These are phyloP conservation scores for Aspergillus viridinutans DNA, from an alignment of 2,329 filamentous ascomycete species.

Conservation along the genomic window DNA sequence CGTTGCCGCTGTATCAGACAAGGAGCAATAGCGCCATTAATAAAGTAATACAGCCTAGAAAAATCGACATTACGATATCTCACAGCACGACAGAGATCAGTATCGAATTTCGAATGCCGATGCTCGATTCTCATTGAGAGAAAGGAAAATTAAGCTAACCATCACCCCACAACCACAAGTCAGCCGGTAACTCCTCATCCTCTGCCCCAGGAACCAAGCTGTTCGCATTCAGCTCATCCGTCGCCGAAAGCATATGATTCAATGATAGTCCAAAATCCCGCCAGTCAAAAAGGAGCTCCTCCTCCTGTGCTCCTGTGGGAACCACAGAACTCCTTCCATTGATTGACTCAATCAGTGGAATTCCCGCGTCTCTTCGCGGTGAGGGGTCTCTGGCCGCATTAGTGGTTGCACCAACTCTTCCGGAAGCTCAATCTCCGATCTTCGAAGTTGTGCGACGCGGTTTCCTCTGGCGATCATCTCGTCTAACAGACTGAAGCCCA, in stretches of 20 bases:
- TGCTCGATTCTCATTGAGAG: not conserved
- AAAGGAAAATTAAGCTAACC: not conserved
- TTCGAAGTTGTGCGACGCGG: slow-evolving; percentile 18
- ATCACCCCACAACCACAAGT: slow-evolving; percentile 20
- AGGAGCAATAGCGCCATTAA: too few species aligned
- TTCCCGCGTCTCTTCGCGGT: not conserved
- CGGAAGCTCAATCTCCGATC: slow-evolving; percentile 19
- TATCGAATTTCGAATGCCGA: too few species aligned
- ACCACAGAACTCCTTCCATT: not conserved
- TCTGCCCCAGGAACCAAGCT: slow-evolving; percentile 15
- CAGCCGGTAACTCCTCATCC: slow-evolving; percentile 8
- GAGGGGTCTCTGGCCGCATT: not conserved
- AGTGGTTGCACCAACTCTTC: slow-evolving; percentile 17
- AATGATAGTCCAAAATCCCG: slow-evolving; percentile 17
- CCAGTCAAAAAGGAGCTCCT: slow-evolving; percentile 17
- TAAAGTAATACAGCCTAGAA: too few species aligned
- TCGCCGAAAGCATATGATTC: slow-evolving; percentile 18
- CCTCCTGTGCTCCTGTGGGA: slow-evolving; percentile 1
- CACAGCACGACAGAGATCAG: too few species aligned
- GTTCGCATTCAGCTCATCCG: slow-evolving; percentile 16
- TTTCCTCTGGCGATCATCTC: slow-evolving; percentile 18
- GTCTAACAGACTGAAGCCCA: slow-evolving; percentile 13
- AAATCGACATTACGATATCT: too few species aligned
- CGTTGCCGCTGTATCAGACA: too few species aligned
- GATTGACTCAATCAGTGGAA: not conserved